Conservation (phyloP, 306 rosid genomes). For the Acmispon strigosus region DNA sequence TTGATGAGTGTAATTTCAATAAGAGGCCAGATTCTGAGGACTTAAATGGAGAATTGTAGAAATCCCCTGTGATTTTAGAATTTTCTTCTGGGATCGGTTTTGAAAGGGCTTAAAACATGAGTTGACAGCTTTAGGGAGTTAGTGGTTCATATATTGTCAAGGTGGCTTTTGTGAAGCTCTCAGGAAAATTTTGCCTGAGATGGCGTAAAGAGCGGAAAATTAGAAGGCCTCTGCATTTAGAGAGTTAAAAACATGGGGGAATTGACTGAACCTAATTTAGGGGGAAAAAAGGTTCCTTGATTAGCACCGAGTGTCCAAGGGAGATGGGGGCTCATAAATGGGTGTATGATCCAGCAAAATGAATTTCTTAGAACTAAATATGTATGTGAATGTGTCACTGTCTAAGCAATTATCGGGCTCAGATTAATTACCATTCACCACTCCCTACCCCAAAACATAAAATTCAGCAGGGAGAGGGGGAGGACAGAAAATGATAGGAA, state of each 20-base stretch:
- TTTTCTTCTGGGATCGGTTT: slow-evolving; percentile 5
- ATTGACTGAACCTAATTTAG: slow-evolving; percentile 19
- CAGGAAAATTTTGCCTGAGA: slow-evolving; percentile 1
- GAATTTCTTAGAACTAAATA: background rate
- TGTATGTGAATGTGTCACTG: slow-evolving; percentile 3
- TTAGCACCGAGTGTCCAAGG: background rate
- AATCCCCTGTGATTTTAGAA: background rate
- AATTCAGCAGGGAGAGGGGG: background rate
- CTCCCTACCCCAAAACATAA: background rate
- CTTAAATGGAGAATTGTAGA: background rate
- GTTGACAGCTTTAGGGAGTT: slow-evolving; percentile 14
- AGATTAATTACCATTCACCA: slow-evolving; percentile 5
- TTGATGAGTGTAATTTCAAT: background rate
- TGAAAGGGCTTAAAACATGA: slow-evolving; percentile 3
- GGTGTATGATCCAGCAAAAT: background rate
- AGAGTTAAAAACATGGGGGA: slow-evolving; percentile 11
- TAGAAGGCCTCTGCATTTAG: background rate
- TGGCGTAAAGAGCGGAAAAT: background rate
- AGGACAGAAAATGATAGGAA: slow-evolving; percentile 15
- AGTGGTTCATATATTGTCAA: slow-evolving; percentile 15
- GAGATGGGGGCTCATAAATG: background rate
- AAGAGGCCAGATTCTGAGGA: slow-evolving; percentile 20
- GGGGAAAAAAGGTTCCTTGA: background rate
- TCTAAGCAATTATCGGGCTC: background rate
- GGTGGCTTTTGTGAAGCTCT: slow-evolving; percentile 15